Base-by-base conservation (phyloP, 306 rosid species). In the Casuarina equisetifolia region DNA sequence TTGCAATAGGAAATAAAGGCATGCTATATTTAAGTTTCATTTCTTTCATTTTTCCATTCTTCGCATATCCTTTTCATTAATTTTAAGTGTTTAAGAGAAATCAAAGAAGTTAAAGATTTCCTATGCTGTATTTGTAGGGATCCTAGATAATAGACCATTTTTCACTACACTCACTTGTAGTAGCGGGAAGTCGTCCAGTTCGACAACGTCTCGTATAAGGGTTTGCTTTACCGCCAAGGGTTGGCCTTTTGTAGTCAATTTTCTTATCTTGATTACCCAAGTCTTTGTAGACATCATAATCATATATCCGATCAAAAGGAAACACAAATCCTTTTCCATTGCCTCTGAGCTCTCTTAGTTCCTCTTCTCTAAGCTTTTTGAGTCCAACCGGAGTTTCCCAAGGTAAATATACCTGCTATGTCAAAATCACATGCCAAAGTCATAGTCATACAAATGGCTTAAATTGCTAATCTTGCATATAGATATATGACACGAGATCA, bases 171-270 rank as follows among this genome's bases (percentile, higher is more conserved):
- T 53, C 15, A 81, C 88, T 74, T 0, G 63, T 52, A 3, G 0
- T 53, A 17, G 81, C 43, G 1, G 54, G 36, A 8, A 84, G 78
- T 9, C 87, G 86, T 3, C 87, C 89, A 1, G 89, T 85, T 43
- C 87, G 75, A 40, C 87, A 87, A 0, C 89, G 78, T 64, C 84
- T 62, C 0, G 91, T 89, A 35, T 71, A 39, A 16, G 89, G 89
- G 36, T 53, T 25, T 0, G 58, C 2, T 42, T 49, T 13, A 64
- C 78, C 79, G 38, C 89, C 88, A 11, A 84, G 64, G 5, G 63
- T 78, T 0, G 88, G 85, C 72, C 86, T 82, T 11, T 2, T 17
- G 13, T 44, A 3, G 38, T 71, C 79, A 4, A 10, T 52, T 25
- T 63, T 81, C 53, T 51, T 9, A 17, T 77, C 81, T 50, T 83